Evolutionary conservation across 148 eudicot genomes (phyloP).

Genomic region (Pouteria glomerata): DNA sequence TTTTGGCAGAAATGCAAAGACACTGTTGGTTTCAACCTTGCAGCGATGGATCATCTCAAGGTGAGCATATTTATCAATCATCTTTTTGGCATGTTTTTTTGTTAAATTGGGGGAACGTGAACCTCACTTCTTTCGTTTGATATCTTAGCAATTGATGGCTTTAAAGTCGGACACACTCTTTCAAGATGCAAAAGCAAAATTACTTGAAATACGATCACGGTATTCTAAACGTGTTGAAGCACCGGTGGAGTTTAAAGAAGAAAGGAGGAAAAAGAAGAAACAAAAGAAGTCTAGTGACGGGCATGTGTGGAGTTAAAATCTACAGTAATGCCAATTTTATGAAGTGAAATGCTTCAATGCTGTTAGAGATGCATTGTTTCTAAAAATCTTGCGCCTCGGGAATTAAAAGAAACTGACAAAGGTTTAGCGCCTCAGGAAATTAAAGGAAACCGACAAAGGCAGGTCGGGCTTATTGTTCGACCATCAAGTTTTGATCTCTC

Average conservation of each 20-base stretch:
- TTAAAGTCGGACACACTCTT: conserved; percentile 73
- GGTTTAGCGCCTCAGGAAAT: no score
- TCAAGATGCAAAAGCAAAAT: conserved; percentile 66
- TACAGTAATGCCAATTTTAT: background rate
- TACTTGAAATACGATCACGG: conserved; percentile 61
- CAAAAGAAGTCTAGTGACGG: conserved; percentile 52
- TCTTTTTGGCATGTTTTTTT: background rate
- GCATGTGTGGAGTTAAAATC: conserved; percentile 63
- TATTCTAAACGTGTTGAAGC: conserved; percentile 45
- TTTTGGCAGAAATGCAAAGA: conserved; percentile 82
- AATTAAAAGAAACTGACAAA: no score
- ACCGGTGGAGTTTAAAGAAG: conserved; percentile 40
- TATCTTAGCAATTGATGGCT: conserved; percentile 74
- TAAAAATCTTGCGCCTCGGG: no score
- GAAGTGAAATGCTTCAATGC: background rate
- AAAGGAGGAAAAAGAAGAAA: conserved; percentile 71
- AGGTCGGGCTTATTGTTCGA: background rate
- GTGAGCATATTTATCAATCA: conserved; percentile 27
- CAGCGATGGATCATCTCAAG: conserved; percentile 97
- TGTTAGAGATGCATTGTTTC: background rate
- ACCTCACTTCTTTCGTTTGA: background rate
- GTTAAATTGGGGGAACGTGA: background rate
- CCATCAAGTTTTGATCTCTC: background rate
- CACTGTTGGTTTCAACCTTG: conserved; percentile 81
- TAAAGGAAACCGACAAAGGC: background rate